Percentiles rank a stretch among this genome's conserved stretches.
Evolutionary conservation across 2,329 filamentous ascomycete species (phyloP).

Genomic region (Zasmidium cellare): DNA sequence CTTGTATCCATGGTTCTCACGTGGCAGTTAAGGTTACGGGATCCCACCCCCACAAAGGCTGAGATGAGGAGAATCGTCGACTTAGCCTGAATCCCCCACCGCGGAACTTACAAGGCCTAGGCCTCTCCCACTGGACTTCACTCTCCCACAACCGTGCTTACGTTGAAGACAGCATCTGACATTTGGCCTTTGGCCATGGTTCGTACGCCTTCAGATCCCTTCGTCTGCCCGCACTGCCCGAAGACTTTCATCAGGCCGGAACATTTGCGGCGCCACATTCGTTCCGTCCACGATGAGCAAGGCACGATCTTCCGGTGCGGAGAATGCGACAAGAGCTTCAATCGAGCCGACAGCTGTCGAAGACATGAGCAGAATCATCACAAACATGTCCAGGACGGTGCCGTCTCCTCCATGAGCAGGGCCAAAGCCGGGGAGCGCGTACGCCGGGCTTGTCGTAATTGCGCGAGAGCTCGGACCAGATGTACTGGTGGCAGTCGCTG

Average conservation of each 20-base stretch:
- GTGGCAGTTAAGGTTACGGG: too few relatives aligned
- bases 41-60: too few relatives aligned
- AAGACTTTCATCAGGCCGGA: slow-evolving; percentile 2
- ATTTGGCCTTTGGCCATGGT: too few relatives aligned
- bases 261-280: slow-evolving; percentile 2
- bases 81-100: too few relatives aligned
- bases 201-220: too few relatives aligned
- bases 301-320: neutral
- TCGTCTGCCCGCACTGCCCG: too few relatives aligned
- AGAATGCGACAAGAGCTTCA: slow-evolving; percentile 8
- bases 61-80: too few relatives aligned
- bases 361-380: slow-evolving; percentile 6
- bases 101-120: too few relatives aligned
- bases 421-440: neutral
- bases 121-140: too few relatives aligned
- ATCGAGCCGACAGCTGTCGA: slow-evolving; percentile 8
- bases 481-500: slow-evolving; percentile 7
- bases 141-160: too few relatives aligned
- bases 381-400: neutral
- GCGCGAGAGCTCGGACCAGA: slow-evolving; percentile 6
- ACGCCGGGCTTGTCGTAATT: slow-evolving; percentile 4
- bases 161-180: too few relatives aligned
- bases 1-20: too few relatives aligned
- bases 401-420: neutral
- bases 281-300: neutral